Percentiles rank a stretch among this genome's conserved stretches.
phyloP scores from a whole-genome alignment of 2,329 filamentous ascomycete species.

The Aureobasidium sp. region DNA sequence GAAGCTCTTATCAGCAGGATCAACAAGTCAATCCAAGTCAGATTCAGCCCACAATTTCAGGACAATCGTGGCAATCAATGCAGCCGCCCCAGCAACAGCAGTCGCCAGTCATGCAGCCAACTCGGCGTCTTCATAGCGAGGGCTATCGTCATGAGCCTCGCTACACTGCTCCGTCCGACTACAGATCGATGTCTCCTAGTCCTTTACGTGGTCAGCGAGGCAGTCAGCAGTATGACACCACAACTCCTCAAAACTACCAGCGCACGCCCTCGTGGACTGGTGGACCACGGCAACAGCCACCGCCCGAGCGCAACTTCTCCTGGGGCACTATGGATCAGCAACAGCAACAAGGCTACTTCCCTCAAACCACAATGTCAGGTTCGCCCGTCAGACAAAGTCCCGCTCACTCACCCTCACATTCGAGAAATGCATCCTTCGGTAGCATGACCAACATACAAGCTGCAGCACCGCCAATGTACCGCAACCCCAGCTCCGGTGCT shows the following conservation, averaged over 20 bases:
- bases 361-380: not conserved
- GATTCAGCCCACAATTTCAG: not conserved
- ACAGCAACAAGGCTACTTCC: not conserved
- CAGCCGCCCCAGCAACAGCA: not conserved
- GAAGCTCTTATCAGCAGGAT: constrained; percentile 1
- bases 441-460: constrained; percentile 5
- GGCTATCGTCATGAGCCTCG: constrained; percentile 16
- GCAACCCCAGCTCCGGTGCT: not conserved
- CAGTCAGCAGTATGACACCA: constrained; percentile 6
- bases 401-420: not conserved
- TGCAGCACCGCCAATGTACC: not conserved
- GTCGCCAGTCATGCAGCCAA: not conserved
- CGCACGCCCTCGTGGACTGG: not conserved
- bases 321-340: not conserved
- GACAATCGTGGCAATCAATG: not conserved
- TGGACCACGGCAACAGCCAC: not conserved
- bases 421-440: not conserved
- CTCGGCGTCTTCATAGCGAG: constrained; percentile 20
- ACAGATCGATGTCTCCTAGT: constrained; percentile 11
- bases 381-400: not conserved
- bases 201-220: constrained; percentile 8
- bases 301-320: not conserved
- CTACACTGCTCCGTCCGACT: not conserved
- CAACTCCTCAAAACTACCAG: constrained; percentile 1
- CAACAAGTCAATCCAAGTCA: not conserved